Base-by-base conservation (phyloP, 2,329 filamentous ascomycete species). In the Diaporthe sp. region DNA sequence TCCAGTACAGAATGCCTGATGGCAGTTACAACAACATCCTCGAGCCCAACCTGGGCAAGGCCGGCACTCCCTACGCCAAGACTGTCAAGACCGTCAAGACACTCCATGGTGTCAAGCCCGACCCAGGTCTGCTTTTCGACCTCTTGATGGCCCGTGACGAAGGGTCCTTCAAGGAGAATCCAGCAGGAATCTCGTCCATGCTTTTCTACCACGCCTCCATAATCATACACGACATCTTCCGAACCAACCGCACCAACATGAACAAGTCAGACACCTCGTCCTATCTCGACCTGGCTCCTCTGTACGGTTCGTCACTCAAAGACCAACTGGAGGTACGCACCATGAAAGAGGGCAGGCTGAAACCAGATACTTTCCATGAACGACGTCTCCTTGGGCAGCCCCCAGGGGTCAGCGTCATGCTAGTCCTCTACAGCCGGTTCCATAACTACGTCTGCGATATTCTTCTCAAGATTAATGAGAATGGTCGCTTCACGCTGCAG, bases 261-360 rank as follows among this genome's bases (percentile, higher is more conserved):
- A 90, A 90, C 74, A 90, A 89, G 73, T 93, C 91, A 0, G 86
- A 91, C 77, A 94, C 92, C 0, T 95, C 93, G 0, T 95, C 93
- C 0, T 95, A 95, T 77, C 88, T 95, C 34, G 94, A 95, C 80
- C 86, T 96, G 1, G 88, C 92, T 0, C 94, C 94, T 0, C 85
- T 95, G 4, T 95, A 95, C 78, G 94, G 94, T 4, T 93, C 90
- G 80, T 93, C 90, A 77, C 90, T 92, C 81, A 90, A 70, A 91
- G 90, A 58, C 87, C 90, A 79, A 84, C 86, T 37, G 91, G 94
- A 77, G 13, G 90, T 95, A 6, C 74, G 74, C 28, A 44, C 49
- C 7, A 67, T 67, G 49, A 51, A 75, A 20, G 49, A 75, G 12
- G 71, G 89, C n/a, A 91, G 90, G 79, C 85, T 95, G 76, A 94